Base-by-base conservation (phyloP, 805 yeast species). In the Saturnispora diversa region DNA sequence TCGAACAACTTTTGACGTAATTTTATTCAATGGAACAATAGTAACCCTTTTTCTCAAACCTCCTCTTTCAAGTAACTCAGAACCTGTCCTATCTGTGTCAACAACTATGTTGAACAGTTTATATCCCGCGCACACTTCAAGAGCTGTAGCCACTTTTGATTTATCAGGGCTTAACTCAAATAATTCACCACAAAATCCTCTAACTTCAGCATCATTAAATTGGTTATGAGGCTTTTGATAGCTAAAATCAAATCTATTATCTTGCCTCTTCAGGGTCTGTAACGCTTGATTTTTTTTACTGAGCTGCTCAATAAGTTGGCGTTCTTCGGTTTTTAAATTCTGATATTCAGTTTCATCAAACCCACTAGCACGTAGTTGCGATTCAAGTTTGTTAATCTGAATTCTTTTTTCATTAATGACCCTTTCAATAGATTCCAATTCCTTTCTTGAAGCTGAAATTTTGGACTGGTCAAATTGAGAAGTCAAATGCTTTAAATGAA, bases 91-190 rank as follows among this genome's bases (percentile, higher is more conserved):
- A 44, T 90, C 94, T 46, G 75, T 80, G 51, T 87, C 97, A 23
- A 94, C 97, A 37, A 92, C 86, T 26, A 94, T 84, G 53, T 88
- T 87, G 58, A 77, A 94, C 23, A 94, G 61, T 50, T 88, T 69
- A 5, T 90, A 94, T 35, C 98, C 99, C 2, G 97, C 98, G 56
- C 94, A 81, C 2, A 85, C 81, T 60, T 92, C 97, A 26, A 92
- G 65, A 1, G 99, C 98, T 20, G 80, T 68, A 1, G 94, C 80
- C 40, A 79, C 76, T 40, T 62, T 56, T 36, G 80, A 74, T 1
- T 66, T 56, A 32, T 78, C 76, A 13, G 72, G 71, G 7, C 27
- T 17, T 16, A 92, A 56, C 1, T 69, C 60, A 55, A 94, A 86
- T 37, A 92, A 63, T 54, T 84, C 92, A 2, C 95, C 95, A 11